phyloP scores from a whole-genome alignment of 2,329 filamentous ascomycete genomes.

The Cadophora luteo-olivacea region DNA sequence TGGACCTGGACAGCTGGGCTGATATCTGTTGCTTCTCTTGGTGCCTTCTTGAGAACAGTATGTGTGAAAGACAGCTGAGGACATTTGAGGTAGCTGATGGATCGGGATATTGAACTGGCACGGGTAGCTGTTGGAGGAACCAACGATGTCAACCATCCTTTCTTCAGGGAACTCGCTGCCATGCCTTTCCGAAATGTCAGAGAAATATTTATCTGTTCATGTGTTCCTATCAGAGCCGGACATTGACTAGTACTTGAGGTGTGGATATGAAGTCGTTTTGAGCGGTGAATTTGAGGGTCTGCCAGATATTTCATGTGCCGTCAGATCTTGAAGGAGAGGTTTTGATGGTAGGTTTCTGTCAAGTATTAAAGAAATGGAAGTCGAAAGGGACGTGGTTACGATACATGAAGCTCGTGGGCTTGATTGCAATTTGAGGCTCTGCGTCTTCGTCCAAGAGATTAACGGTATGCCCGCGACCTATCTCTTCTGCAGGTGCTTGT shows the following conservation, averaged over 20 bases:
- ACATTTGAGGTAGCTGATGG: neutral
- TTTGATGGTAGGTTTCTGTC: too few species aligned
- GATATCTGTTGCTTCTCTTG: neutral
- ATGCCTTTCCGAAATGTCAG: neutral
- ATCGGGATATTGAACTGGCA: neutral
- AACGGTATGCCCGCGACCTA: too few species aligned
- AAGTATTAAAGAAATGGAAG: neutral
- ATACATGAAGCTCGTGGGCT: too few species aligned
- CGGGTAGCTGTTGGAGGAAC: neutral
- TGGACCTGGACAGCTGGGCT: neutral
- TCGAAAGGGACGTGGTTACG: neutral
- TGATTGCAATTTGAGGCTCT: too few species aligned
- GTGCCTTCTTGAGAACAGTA: neutral
- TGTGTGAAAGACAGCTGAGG: constrained; percentile 6
- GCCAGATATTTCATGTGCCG: neutral
- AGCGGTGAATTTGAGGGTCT: neutral
- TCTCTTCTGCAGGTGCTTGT: too few species aligned
- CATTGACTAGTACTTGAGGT: neutral
- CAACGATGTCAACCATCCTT: constrained; percentile 14
- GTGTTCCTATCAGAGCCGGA: neutral
- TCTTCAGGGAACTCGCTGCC: neutral
- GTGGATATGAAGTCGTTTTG: neutral
- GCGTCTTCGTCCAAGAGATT: too few species aligned
- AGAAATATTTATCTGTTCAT: neutral
- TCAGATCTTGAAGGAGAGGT: neutral